Conservation (phyloP, 108 stramenopile species). For the Skeletonema grethae region DNA sequence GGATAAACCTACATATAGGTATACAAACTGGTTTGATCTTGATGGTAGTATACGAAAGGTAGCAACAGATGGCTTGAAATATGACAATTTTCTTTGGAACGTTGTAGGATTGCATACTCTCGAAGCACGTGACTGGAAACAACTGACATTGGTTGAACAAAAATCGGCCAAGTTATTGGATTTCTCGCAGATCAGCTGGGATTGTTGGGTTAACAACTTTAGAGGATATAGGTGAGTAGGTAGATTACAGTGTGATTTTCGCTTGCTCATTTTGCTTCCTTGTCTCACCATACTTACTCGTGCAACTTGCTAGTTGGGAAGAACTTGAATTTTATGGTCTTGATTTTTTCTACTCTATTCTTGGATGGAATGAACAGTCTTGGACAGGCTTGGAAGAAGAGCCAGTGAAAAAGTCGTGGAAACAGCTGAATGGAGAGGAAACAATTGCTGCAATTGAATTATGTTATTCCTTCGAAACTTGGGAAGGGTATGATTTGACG, state of each 20-base stretch:
- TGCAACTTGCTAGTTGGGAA: neutral
- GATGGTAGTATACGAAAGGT: neutral
- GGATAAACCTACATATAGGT: neutral
- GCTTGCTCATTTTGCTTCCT: neutral
- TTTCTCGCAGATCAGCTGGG: constrained; percentile 35
- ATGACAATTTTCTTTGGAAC: constrained; percentile 37
- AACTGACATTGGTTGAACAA: constrained; percentile 5
- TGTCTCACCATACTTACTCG: neutral
- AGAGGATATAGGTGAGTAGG: neutral
- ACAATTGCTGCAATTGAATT: constrained; percentile 9
- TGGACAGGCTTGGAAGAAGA: constrained; percentile 1
- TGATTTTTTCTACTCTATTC: neutral
- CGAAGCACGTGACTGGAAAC: constrained; percentile 24
- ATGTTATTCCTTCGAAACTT: constrained; percentile 20
- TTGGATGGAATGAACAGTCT: constrained; percentile 4
- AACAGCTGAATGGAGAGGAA: neutral
- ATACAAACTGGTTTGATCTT: neutral
- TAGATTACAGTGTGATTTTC: neutral
- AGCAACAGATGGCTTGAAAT: constrained; percentile 13
- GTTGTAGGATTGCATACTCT: constrained; percentile 35
- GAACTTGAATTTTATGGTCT: constrained; percentile 6
- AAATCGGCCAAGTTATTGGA: constrained; percentile 17
- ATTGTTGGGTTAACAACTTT: constrained; percentile 31
- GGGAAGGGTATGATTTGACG: constrained; percentile 16
- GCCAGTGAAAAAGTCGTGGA: constrained; percentile 1